These are phyloP conservation scores for Carex parvula DNA, from an alignment of 176 grass and related monocot genomes.

Conservation along the genomic window DNA sequence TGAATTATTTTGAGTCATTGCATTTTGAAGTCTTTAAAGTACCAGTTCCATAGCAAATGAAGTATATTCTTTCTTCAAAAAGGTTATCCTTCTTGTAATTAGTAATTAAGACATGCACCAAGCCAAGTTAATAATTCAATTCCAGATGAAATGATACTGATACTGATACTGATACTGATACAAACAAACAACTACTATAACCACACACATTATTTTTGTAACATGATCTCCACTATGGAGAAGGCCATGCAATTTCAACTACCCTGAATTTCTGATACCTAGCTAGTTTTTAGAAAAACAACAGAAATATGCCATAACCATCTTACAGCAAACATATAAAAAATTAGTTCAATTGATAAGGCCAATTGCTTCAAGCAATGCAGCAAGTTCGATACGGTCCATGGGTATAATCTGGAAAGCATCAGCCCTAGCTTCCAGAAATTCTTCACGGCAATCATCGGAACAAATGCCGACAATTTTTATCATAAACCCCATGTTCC, in stretches of 20 bases:
- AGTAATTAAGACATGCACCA: not conserved
- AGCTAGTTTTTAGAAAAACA: not conserved
- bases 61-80: no score
- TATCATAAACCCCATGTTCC: not conserved
- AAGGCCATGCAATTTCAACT: not conserved
- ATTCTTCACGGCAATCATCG: not conserved
- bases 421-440: not conserved
- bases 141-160: not conserved
- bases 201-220: not conserved
- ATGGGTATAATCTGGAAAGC: conserved; percentile 4
- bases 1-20: not conserved
- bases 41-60: no score
- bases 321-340: not conserved
- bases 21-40: no score
- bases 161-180: not conserved
- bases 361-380: not conserved
- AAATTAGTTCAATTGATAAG: not conserved
- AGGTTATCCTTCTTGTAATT: not conserved
- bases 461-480: not conserved
- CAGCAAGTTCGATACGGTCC: not conserved
- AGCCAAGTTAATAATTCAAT: not conserved
- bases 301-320: not conserved
- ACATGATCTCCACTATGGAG: not conserved
- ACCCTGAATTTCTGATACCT: not conserved
- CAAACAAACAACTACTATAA: not conserved